Percentiles rank a stretch among this genome's conserved stretches.
phyloP scores from a whole-genome alignment of 495 filamentous ascomycete species.

The Rhizodiscina lignyota region DNA sequence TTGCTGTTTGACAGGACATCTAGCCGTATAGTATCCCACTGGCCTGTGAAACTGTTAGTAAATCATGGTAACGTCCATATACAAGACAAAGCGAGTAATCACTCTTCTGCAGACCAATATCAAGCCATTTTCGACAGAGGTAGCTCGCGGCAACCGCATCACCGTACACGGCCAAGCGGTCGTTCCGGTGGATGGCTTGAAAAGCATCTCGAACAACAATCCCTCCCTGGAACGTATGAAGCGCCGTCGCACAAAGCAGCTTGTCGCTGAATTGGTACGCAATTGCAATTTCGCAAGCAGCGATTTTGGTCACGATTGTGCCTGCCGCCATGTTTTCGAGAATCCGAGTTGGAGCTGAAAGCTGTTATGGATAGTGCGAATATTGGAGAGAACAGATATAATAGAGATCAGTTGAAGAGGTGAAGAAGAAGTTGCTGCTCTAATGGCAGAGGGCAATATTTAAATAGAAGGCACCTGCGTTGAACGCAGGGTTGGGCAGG shows the following conservation, averaged over 20 bases:
- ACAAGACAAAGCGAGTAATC: no score
- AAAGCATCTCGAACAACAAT: background rate
- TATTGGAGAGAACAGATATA: no score
- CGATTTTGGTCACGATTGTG: no score
- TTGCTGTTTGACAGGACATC: background rate
- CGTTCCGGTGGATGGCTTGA: background rate
- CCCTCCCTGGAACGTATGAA: background rate
- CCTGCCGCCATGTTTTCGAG: no score
- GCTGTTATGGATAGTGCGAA: no score
- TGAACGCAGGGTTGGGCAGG: no score
- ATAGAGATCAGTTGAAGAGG: no score
- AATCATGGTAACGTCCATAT: no score
- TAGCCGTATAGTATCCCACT: background rate
- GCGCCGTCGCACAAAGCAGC: background rate
- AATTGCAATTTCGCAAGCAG: background rate
- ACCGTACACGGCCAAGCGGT: background rate
- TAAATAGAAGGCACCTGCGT: no score
- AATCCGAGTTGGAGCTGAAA: no score
- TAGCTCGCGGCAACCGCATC: background rate
- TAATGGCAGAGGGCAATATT: no score
- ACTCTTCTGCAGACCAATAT: background rate
- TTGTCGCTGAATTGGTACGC: slow-evolving; percentile 11
- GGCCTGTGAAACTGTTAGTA: background rate
- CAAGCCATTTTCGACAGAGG: background rate
- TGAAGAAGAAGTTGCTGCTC: no score